phyloP scores from a whole-genome alignment of 108 stramenopile species.

The Epithemia pelagica region DNA sequence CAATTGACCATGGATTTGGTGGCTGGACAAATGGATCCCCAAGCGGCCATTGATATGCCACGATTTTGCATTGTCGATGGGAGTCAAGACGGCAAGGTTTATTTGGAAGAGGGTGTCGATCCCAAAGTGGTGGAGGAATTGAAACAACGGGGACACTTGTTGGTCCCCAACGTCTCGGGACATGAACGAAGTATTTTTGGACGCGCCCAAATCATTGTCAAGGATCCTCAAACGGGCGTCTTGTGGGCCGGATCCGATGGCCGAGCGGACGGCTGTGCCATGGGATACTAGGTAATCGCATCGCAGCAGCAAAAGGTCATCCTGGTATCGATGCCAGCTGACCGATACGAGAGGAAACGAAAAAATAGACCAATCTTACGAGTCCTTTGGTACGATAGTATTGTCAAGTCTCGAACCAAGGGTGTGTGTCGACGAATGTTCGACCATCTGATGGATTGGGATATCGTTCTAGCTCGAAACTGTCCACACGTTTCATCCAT shows the following conservation, averaged over 20 bases:
- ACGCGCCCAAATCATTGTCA: slow-evolving; percentile 84
- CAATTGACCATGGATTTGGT: slow-evolving; percentile 83
- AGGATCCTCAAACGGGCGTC: slow-evolving; percentile 54
- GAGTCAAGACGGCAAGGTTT: slow-evolving; percentile 56
- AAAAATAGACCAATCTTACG: no score
- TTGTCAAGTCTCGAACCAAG: no score
- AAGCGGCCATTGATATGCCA: slow-evolving; percentile 87
- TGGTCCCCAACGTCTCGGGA: slow-evolving; percentile 44
- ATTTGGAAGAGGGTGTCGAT: slow-evolving; percentile 65
- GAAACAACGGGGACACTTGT: slow-evolving; percentile 55
- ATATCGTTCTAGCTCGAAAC: no score
- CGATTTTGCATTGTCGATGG: slow-evolving; percentile 91
- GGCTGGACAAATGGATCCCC: slow-evolving; percentile 67
- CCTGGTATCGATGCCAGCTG: no score
- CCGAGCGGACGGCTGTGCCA: slow-evolving; percentile 91
- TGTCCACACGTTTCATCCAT: no score
- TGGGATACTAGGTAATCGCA: slow-evolving; percentile 85
- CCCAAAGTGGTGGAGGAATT: slow-evolving; percentile 47
- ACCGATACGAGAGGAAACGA: no score
- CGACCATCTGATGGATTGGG: no score
- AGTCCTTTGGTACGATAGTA: no score
- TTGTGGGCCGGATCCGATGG: slow-evolving; percentile 92
- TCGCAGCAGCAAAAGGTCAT: no score
- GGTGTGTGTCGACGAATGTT: no score
- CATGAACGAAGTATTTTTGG: slow-evolving; percentile 80